A percentile compares a stretch with the other conserved stretches of the same genome.
Evolutionary conservation across 768 basidiomycete genomes (phyloP).

Genomic region (Boletus bicolor): DNA sequence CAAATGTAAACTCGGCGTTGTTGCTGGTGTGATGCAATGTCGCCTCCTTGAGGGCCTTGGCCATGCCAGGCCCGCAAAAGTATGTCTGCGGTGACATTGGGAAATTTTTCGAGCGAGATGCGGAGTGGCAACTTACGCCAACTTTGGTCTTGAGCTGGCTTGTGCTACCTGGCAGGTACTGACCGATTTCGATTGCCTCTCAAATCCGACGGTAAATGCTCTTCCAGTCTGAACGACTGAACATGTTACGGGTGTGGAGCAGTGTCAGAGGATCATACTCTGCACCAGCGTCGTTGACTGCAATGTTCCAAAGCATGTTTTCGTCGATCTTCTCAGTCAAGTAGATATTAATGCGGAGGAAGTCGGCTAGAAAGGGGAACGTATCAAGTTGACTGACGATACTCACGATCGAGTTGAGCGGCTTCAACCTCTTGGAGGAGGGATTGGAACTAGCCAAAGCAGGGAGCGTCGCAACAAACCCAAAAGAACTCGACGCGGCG

Average conservation of each 20-base stretch:
- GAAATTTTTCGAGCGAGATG: background rate
- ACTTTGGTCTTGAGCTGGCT: slow-evolving; percentile 81
- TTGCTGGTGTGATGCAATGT: slow-evolving; percentile 52
- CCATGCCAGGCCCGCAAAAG: slow-evolving; percentile 80
- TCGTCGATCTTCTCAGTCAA: slow-evolving; percentile 82
- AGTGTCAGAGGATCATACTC: slow-evolving; percentile 89
- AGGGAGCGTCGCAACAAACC: slow-evolving; percentile 91
- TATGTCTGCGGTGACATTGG: slow-evolving; percentile 55
- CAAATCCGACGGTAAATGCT: slow-evolving; percentile 72
- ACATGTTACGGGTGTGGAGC: slow-evolving; percentile 84
- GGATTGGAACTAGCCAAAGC: slow-evolving; percentile 97
- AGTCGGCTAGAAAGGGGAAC: slow-evolving; percentile 58
- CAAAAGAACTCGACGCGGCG: slow-evolving; percentile 93
- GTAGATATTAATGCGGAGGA: slow-evolving; percentile 89
- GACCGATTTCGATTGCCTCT: slow-evolving; percentile 76
- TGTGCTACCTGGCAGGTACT: slow-evolving; percentile 76
- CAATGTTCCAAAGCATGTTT: slow-evolving; percentile 90
- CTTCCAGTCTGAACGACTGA: slow-evolving; percentile 89
- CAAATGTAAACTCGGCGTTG: slow-evolving; percentile 72
- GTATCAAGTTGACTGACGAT: background rate
- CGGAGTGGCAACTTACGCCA: slow-evolving; percentile 50
- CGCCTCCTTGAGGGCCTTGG: slow-evolving; percentile 73
- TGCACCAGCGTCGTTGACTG: slow-evolving; percentile 80
- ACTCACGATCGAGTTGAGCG: slow-evolving; percentile 84
- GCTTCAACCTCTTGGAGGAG: slow-evolving; percentile 85